Percentiles rank a stretch among this genome's conserved stretches.
Evolutionary conservation across 179 eudicot genomes (phyloP).

Genomic region (Heliamphora pulchella): DNA sequence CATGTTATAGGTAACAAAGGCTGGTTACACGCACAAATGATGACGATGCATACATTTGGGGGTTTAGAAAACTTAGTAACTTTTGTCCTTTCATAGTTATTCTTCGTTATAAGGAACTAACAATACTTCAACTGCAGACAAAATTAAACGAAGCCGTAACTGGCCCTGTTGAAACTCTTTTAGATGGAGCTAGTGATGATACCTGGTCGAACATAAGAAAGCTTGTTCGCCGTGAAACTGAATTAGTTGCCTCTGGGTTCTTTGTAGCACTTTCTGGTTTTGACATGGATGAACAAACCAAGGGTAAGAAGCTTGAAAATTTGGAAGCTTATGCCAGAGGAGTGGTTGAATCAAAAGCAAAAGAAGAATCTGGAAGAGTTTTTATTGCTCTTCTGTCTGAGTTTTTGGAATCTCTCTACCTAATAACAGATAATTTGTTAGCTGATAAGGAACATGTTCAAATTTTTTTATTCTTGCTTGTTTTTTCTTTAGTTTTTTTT

Average conservation of each 20-base stretch:
- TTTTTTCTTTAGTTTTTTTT: no score
- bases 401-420: no score
- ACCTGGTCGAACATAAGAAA: slow-evolving; percentile 90
- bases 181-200: slow-evolving; percentile 78
- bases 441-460: no score
- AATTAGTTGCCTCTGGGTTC: slow-evolving; percentile 61
- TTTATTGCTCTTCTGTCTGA: no score
- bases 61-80: neutral
- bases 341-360: slow-evolving; percentile 80
- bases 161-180: slow-evolving; percentile 87
- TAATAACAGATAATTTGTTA: no score
- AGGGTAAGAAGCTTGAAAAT: slow-evolving; percentile 49
- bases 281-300: slow-evolving; percentile 67
- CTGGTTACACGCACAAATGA: neutral
- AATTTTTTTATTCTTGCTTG: no score
- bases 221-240: slow-evolving; percentile 69
- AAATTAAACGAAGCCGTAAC: slow-evolving; percentile 61
- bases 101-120: slow-evolving; percentile 12
- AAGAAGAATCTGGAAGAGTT: slow-evolving; percentile 86
- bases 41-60: neutral
- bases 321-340: slow-evolving; percentile 63
- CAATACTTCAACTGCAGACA: slow-evolving; percentile 35
- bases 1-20: neutral
- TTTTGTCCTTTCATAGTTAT: neutral
- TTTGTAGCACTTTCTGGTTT: slow-evolving; percentile 68